Conservation (phyloP, 2,329 filamentous ascomycete species). For the Diaporthe sp. region DNA sequence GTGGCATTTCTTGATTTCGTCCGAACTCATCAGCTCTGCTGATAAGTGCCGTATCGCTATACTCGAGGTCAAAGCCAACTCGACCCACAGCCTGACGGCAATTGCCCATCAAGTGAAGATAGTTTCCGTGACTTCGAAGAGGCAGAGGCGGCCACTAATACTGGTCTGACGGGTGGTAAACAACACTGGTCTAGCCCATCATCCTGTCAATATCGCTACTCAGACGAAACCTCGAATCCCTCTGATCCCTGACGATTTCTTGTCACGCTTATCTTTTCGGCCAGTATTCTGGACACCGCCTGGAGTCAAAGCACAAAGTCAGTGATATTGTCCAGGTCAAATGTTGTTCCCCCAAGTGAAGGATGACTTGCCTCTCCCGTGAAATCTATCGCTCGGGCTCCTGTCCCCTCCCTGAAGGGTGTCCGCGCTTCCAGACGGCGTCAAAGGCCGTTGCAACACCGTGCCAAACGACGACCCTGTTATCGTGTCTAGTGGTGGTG, state of each 20-base stretch:
- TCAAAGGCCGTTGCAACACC: slow-evolving; percentile 51
- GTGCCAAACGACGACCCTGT: slow-evolving; percentile 42
- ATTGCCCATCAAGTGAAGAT: neutral
- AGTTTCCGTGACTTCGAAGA: neutral
- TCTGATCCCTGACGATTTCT: slow-evolving; percentile 53
- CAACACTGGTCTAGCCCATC: neutral
- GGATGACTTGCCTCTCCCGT: slow-evolving; percentile 58
- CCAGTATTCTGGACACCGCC: slow-evolving; percentile 59
- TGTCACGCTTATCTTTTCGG: slow-evolving; percentile 62
- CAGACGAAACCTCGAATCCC: slow-evolving; percentile 54
- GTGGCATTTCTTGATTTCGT: slow-evolving; percentile 9
- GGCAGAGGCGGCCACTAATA: neutral
- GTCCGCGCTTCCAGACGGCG: slow-evolving; percentile 48
- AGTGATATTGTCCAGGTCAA: slow-evolving; percentile 47
- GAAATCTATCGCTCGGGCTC: slow-evolving; percentile 55
- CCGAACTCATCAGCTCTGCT: slow-evolving; percentile 6
- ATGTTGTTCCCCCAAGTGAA: slow-evolving; percentile 54
- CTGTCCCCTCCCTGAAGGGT: slow-evolving; percentile 44
- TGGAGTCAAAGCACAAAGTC: slow-evolving; percentile 40
- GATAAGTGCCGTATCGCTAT: neutral
- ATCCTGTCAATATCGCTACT: slow-evolving; percentile 2
- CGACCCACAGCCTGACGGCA: neutral
- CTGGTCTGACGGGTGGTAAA: neutral
- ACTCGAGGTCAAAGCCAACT: neutral
- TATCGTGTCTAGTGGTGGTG: slow-evolving; percentile 54